Evolutionary conservation across 2,329 filamentous ascomycete genomes (phyloP), one percentile per base, ranked within the genome.

Genomic region (Sclerotinia subarctica): DNA sequence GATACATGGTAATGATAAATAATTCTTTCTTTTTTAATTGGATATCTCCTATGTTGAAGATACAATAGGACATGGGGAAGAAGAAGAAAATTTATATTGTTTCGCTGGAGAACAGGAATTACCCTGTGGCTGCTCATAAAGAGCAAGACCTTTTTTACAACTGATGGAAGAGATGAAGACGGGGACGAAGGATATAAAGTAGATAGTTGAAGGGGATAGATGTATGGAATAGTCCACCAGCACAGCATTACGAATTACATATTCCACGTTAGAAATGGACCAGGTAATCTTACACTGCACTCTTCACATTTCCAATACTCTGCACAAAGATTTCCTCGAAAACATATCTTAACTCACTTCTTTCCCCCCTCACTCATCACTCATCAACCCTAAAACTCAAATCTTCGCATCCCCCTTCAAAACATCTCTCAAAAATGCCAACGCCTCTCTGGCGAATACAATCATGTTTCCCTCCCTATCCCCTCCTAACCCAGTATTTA

Each of bases 391-490:
- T 5, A 8, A 8, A 62, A 24, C 15, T 73, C 65, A 77, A n/a
- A 76, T 70, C 70, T 76, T 81, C 8, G 71, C 74, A 64, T 76
- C 74, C 0, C 75, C 75, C 32, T 73, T 81, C 52, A 88, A 81
- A 46, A 86, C 83, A 78, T 88, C 86, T 73, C 80, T 81, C 71
- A 88, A 75, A 70, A 89, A 75, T 73, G 75, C 82, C 78, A 89
- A 77, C 32, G 79, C 85, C 76, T 86, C 86, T 3, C 81, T 79
- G 0, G 87, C 86, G 81, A 90, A 90, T 49, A 77, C 77, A 69
- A 89, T 80, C 87, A 90, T 90, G 74, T 90, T 90, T 63, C 72
- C 82, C 74, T 85, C 82, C 67, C 87, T 78, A 73, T 88, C 82
- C 3, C 76, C 79, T 11, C 80, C 82, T 32, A 83, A 76, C 10